Base-by-base conservation (phyloP, 1,284 basidiomycete genomes). In the Phellopilus nigrolimitatus region DNA sequence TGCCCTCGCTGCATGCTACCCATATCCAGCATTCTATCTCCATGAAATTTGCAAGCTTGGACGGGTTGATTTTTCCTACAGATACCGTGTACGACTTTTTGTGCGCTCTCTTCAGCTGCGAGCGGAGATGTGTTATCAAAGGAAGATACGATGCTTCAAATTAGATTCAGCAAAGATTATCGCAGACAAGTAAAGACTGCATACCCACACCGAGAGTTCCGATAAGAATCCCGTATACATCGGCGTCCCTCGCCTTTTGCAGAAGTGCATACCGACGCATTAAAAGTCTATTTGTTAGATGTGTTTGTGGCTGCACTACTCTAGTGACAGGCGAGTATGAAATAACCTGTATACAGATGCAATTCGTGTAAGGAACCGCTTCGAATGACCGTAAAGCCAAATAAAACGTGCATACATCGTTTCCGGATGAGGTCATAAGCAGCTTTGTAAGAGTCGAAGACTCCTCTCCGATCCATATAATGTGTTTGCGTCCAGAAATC, bases 11-110 rank as follows among this genome's bases (percentile, higher is more conserved):
- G 67, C 95, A 99, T 0, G 95, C 95, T 1, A 97, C 87, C 52
- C 98, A 76, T 4, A 99, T 87, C 62, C 95, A 99, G 62, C 93
- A 95, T 64, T 98, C 95, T 46, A 99, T 87, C 66, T 98, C 95
- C 61, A 91, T 79, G 66, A 98, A 98, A 65, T 99, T 99, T 9
- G 88, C 95, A 28, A 99, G 74, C 64, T 99, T 99, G 13, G 94
- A 82, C 0, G 95, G 95, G 61, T 93, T 97, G 51, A 97, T 77
- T 67, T 97, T 94, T 27, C 97, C 97, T 0, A 99, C 95, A 44
- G 85, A 91, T 60, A 99, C 84, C 0, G 95, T 97, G 67, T 99
- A 99, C 56, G 81, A 84, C 65, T 97, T 97, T 69, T 92, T 93
- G 55, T 79, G 79, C 0, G 80, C 75, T 34, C 72, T 72, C 1